These are phyloP conservation scores for Sergeia podlipaevii DNA, from an alignment of 208 protist genomes.

Conservation along the genomic window DNA sequence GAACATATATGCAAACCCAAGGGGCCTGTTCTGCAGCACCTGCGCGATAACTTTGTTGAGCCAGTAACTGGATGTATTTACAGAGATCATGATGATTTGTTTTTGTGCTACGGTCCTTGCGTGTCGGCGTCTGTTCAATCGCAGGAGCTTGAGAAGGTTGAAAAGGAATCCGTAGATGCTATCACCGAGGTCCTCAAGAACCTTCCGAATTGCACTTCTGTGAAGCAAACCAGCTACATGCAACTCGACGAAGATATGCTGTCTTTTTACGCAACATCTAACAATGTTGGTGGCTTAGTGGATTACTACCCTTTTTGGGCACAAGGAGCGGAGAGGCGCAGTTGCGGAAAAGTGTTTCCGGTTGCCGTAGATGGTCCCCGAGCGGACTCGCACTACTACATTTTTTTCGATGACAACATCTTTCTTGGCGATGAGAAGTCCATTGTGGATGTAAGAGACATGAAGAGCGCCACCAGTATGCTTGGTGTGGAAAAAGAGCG, in stretches of 20 bases:
- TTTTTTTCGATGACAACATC: slow-evolving; percentile 92
- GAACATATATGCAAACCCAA: slow-evolving; percentile 58
- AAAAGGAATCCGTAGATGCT: slow-evolving; percentile 11
- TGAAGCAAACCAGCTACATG: slow-evolving; percentile 41
- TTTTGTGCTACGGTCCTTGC: slow-evolving; percentile 63
- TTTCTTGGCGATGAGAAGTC: slow-evolving; percentile 75
- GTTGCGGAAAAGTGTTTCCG: slow-evolving; percentile 82
- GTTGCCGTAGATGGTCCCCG: too few relatives aligned
- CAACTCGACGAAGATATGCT: slow-evolving; percentile 44
- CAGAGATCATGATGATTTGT: slow-evolving; percentile 49
- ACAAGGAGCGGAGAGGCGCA: slow-evolving; percentile 63
- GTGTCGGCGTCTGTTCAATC: slow-evolving; percentile 36
- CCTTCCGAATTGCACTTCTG: slow-evolving; percentile 42
- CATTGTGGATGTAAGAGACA: slow-evolving; percentile 84
- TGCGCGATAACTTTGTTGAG: slow-evolving; percentile 31
- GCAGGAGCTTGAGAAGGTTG: slow-evolving; percentile 17
- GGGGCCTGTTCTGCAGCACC: slow-evolving; percentile 37
- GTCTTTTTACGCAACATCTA: slow-evolving; percentile 42
- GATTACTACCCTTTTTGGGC: slow-evolving; percentile 90
- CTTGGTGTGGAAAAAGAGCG: slow-evolving; percentile 35
- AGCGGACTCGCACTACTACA: slow-evolving; percentile 27
- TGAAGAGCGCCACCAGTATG: slow-evolving; percentile 31
- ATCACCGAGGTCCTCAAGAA: slow-evolving; percentile 22
- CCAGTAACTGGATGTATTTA: slow-evolving; percentile 69
- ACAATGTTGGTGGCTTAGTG: slow-evolving; percentile 73